Conservation (phyloP, 495 filamentous ascomycete species). For the Penicillium canariense region DNA sequence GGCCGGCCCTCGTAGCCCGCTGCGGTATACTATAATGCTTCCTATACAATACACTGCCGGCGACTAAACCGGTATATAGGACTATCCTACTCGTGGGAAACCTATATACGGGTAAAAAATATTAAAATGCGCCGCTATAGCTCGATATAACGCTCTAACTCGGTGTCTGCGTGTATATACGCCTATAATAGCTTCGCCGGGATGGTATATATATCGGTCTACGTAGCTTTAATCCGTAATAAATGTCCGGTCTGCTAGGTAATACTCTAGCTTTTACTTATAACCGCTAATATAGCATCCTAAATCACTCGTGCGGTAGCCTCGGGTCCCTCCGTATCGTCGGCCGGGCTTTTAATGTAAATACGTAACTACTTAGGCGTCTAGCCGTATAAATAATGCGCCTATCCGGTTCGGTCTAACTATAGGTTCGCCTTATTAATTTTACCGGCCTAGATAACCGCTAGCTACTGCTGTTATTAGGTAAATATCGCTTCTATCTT, state of each 20-base stretch:
- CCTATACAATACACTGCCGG: no score
- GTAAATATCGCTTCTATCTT: no score
- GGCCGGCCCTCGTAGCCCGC: no score
- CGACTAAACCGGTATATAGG: neutral
- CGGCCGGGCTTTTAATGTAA: neutral
- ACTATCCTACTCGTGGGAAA: neutral
- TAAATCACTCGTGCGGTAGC: neutral
- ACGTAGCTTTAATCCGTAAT: slow-evolving; percentile 1
- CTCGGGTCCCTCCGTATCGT: neutral
- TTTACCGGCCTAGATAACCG: neutral
- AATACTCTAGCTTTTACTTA: neutral
- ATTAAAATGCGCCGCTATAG: neutral
- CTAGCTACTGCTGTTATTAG: neutral
- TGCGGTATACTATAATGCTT: no score
- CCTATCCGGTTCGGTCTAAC: slow-evolving; percentile 1
- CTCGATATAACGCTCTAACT: slow-evolving; percentile 1
- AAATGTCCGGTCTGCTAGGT: neutral
- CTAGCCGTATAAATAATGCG: neutral
- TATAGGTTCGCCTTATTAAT: neutral
- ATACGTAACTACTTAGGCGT: neutral
- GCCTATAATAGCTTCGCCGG: slow-evolving; percentile 1
- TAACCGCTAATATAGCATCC: neutral
- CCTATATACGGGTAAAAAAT: neutral
- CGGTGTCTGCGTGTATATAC: neutral
- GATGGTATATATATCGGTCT: neutral